Conservation (phyloP, 257 asterid species). For the Marsdenia floribunda region DNA sequence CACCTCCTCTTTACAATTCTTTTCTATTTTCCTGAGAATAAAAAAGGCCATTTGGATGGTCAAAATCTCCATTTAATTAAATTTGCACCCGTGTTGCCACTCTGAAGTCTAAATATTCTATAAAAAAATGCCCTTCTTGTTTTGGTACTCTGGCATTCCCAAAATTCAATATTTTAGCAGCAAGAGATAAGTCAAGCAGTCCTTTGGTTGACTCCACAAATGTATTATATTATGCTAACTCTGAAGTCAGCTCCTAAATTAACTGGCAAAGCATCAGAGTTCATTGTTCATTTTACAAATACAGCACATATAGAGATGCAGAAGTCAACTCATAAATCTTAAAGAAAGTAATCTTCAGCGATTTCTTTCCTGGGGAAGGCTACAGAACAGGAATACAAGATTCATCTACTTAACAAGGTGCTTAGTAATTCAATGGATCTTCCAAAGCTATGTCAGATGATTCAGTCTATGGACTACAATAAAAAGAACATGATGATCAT, state of each 20-base stretch:
- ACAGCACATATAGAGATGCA: neutral
- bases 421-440: neutral
- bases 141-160: neutral
- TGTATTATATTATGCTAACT: neutral
- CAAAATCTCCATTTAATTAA: neutral
- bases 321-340: neutral
- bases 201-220: neutral
- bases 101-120: neutral
- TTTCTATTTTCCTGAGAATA: neutral
- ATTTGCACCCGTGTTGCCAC: neutral
- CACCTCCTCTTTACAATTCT: neutral
- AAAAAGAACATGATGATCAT: neutral
- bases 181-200: neutral
- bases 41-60: neutral
- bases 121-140: neutral
- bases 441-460: neutral
- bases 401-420: neutral
- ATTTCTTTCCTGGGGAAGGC: neutral
- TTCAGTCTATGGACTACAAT: neutral
- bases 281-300: neutral
- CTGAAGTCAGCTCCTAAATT: neutral
- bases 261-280: neutral
- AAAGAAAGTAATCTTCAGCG: neutral
- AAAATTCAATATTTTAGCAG: neutral
- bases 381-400: neutral